phyloP scores from a whole-genome alignment of 1,284 basidiomycete species.

The Leccinum pallidistipes region DNA sequence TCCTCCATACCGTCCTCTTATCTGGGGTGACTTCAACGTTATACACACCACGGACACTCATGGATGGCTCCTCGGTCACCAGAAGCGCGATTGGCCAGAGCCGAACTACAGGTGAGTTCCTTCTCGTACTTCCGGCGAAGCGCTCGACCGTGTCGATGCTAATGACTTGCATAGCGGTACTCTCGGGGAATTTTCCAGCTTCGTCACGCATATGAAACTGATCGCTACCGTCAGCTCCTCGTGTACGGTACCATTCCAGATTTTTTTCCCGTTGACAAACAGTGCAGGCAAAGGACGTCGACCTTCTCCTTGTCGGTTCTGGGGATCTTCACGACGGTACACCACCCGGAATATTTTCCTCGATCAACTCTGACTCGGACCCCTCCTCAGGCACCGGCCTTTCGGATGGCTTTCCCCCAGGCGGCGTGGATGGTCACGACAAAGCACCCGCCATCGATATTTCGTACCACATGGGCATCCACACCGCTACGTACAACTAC shows the following conservation, averaged over 20 bases:
- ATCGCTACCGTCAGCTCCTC: slow-evolving; percentile 51
- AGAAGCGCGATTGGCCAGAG: slow-evolving; percentile 68
- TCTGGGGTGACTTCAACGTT: slow-evolving; percentile 75
- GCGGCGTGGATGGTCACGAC: slow-evolving; percentile 61
- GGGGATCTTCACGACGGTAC: slow-evolving; percentile 81
- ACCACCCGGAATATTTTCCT: not conserved
- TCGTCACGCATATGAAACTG: slow-evolving; percentile 79
- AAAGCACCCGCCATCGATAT: slow-evolving; percentile 71
- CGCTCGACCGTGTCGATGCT: not conserved
- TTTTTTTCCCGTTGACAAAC: slow-evolving; percentile 1
- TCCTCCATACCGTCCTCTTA: slow-evolving; percentile 58
- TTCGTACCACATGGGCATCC: slow-evolving; percentile 70
- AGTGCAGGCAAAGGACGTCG: slow-evolving; percentile 59
- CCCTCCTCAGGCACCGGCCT: slow-evolving; percentile 57
- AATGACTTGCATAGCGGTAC: slow-evolving; percentile 50
- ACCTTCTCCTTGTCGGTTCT: slow-evolving; percentile 70
- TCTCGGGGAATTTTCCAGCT: slow-evolving; percentile 80
- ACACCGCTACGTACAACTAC: slow-evolving; percentile 79
- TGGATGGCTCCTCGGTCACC: slow-evolving; percentile 78
- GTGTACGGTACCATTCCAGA: not conserved
- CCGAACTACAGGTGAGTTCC: slow-evolving; percentile 64
- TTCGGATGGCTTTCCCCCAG: slow-evolving; percentile 69
- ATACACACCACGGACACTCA: slow-evolving; percentile 83
- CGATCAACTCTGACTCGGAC: not conserved
- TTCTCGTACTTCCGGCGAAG: not conserved